Evolutionary conservation across 495 filamentous ascomycete species (phyloP).

Genomic region (Penicillium verhagenii): DNA sequence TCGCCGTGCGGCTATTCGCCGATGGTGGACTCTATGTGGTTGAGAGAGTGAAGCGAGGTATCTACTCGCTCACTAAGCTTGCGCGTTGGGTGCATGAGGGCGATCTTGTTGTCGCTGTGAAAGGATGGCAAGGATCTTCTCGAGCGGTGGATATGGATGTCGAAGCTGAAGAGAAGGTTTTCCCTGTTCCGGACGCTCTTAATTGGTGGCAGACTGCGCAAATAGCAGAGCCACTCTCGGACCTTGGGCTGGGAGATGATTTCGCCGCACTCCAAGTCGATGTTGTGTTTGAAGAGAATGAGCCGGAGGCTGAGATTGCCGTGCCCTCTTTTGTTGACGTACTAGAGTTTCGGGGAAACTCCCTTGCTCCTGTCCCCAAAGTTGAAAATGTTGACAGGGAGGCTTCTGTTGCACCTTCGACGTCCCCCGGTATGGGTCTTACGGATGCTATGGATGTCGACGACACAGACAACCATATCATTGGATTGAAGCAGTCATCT

Average conservation of each 20-base stretch:
- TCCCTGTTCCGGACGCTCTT: constrained; percentile 4
- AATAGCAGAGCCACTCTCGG: constrained; percentile 34
- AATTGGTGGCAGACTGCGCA: constrained; percentile 43
- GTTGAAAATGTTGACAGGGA: neutral
- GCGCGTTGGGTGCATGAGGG: constrained; percentile 57
- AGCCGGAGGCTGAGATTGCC: constrained; percentile 1
- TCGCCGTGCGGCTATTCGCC: constrained; percentile 63
- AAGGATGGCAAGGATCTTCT: constrained; percentile 35
- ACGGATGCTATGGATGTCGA: constrained; percentile 17
- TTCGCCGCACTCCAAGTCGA: constrained; percentile 29
- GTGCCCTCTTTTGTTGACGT: constrained; percentile 24
- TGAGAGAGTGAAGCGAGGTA: constrained; percentile 63
- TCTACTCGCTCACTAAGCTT: constrained; percentile 73
- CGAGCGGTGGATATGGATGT: constrained; percentile 36
- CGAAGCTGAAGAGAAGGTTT: constrained; percentile 30
- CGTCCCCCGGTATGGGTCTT: constrained; percentile 15
- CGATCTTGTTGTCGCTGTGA: constrained; percentile 32
- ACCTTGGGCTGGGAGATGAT: constrained; percentile 21
- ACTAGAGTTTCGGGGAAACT: constrained; percentile 18
- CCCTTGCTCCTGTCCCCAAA: constrained; percentile 13
- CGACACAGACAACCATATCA: constrained; percentile 5
- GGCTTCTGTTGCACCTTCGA: constrained; percentile 7
- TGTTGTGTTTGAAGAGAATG: constrained; percentile 30
- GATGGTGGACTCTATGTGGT: constrained; percentile 64
- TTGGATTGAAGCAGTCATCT: constrained; percentile 49